Evolutionary conservation across 2,329 filamentous ascomycete species (phyloP).

Genomic region (Phialocephala sp.): DNA sequence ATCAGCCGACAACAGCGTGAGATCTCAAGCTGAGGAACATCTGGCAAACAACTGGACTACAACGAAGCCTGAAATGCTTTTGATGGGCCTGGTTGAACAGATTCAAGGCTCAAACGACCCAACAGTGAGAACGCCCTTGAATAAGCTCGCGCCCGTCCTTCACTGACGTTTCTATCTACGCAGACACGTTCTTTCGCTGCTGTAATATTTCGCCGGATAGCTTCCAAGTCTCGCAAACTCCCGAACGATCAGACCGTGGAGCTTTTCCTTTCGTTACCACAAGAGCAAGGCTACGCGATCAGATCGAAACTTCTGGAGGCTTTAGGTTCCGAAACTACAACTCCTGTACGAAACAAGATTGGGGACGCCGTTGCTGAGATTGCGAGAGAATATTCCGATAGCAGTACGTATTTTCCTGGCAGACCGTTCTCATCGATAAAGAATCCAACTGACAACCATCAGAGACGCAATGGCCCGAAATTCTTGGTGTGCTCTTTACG

Average conservation of each 20-base stretch:
- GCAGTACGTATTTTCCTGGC: conserved; percentile 62
- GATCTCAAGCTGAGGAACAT: conserved; percentile 87
- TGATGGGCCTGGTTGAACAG: conserved; percentile 95
- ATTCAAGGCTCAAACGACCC: conserved; percentile 71
- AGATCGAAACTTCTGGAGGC: conserved; percentile 82
- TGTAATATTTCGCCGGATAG: conserved; percentile 92
- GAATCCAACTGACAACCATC: conserved; percentile 32
- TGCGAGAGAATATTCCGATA: conserved; percentile 92
- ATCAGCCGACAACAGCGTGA: conserved; percentile 84
- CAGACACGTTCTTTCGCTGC: conserved; percentile 90
- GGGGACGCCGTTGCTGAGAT: conserved; percentile 97
- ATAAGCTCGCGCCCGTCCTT: neutral
- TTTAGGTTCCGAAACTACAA: conserved; percentile 73
- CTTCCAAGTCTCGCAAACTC: conserved; percentile 85
- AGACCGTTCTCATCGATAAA: neutral
- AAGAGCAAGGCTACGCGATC: conserved; percentile 77
- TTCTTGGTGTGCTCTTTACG: conserved; percentile 84
- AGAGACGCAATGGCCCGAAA: conserved; percentile 89
- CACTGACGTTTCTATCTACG: conserved; percentile 30
- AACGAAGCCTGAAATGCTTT: conserved; percentile 79
- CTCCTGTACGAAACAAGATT: conserved; percentile 87
- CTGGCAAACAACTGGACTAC: conserved; percentile 89
- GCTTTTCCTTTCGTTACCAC: conserved; percentile 80
- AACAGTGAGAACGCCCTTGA: conserved; percentile 37
- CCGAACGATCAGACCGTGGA: conserved; percentile 75